A percentile compares a stretch with the other conserved stretches of the same genome.
phyloP scores from a whole-genome alignment of 2,329 filamentous ascomycete genomes.

The Diaporthe australafricana region DNA sequence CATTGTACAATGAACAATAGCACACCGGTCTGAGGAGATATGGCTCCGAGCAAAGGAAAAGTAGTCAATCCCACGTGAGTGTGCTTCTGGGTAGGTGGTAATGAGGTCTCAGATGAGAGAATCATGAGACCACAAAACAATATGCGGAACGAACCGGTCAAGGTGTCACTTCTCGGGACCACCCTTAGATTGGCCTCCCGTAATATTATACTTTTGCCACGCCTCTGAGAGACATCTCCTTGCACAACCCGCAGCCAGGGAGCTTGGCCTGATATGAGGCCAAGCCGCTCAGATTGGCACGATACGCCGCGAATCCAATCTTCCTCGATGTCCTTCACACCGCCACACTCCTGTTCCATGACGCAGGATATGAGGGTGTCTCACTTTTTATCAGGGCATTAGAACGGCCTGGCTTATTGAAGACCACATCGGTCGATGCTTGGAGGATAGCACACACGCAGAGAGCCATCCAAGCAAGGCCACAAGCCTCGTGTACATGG shows the following conservation, averaged over 20 bases:
- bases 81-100: not conserved
- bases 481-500: not conserved
- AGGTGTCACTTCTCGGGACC: slow-evolving; percentile 2
- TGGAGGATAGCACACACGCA: not conserved
- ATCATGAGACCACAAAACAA: slow-evolving; percentile 1
- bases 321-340: not conserved
- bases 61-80: not conserved
- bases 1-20: too few species aligned
- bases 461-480: not conserved
- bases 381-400: not conserved
- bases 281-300: not conserved
- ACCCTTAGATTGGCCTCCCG: not conserved
- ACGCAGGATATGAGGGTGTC: slow-evolving; percentile 2
- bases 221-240: slow-evolving; percentile 12
- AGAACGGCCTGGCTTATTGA: not conserved
- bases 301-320: not conserved
- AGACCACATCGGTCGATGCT: not conserved
- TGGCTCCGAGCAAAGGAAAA: not conserved
- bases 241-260: not conserved
- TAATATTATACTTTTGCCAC: not conserved
- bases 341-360: not conserved
- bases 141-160: slow-evolving; percentile 18
- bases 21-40: not conserved
- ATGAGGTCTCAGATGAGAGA: not conserved
- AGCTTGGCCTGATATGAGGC: not conserved